Evolutionary conservation across 495 filamentous ascomycete genomes (phyloP).

Genomic region (Melanomma pulvis-pyrius): DNA sequence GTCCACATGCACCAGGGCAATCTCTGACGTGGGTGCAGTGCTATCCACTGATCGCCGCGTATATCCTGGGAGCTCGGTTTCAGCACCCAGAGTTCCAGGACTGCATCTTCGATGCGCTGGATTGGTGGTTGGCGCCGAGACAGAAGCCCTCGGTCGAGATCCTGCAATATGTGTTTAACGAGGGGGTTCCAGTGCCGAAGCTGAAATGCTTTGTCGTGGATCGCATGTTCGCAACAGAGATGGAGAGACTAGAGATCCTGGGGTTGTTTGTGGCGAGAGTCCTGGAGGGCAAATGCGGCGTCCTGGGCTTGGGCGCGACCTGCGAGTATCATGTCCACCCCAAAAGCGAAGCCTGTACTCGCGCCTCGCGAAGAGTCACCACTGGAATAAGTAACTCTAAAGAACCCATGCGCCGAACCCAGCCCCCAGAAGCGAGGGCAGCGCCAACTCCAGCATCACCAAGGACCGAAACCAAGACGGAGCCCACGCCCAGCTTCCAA

Average conservation of each 20-base stretch:
- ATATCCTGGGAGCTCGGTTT: neutral
- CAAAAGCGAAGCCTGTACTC: neutral
- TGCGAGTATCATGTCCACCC: neutral
- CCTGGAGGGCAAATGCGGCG: neutral
- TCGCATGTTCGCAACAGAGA: neutral
- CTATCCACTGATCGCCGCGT: neutral
- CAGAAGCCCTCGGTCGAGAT: neutral
- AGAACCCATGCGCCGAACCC: no score
- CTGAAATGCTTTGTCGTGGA: neutral
- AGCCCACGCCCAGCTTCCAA: no score
- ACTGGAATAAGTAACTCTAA: no score
- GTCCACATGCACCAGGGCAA: no score
- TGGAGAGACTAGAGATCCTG: neutral
- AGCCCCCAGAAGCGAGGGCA: no score
- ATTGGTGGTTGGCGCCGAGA: neutral
- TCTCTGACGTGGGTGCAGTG: slow-evolving; percentile 2
- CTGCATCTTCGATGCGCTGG: neutral
- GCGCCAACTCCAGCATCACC: no score
- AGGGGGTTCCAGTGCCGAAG: neutral
- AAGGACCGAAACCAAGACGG: no score
- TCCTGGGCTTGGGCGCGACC: neutral
- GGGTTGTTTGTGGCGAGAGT: neutral
- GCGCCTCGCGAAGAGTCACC: no score
- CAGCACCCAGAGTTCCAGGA: neutral
- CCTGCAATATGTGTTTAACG: neutral